Conservation (phyloP, 148 eudicot genomes). For the Rhododendron vialii region DNA sequence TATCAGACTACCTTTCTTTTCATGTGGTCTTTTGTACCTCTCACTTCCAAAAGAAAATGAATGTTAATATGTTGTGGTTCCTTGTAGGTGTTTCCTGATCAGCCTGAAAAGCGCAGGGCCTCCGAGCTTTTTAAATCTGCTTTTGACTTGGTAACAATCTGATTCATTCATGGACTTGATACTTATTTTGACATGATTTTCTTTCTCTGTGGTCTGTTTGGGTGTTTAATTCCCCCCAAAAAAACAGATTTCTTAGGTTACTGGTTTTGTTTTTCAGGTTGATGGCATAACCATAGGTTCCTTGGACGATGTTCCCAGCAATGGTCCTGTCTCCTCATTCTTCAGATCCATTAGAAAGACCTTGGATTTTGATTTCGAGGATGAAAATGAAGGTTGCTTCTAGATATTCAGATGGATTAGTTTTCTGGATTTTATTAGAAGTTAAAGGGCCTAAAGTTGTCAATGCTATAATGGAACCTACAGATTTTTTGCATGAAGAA, state of each 20-base stretch:
- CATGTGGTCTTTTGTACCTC: not conserved
- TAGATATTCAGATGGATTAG: not conserved
- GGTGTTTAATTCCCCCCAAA: not conserved
- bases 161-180: not conserved
- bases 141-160: constrained; percentile 61
- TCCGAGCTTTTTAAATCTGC: constrained; percentile 75
- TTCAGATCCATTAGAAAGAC: constrained; percentile 82
- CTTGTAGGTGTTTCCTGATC: constrained; percentile 84
- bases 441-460: not conserved
- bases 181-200: not conserved
- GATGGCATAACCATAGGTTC: constrained; percentile 76
- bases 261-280: constrained; percentile 36
- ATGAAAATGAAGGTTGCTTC: constrained; percentile 85
- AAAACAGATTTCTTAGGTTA: not conserved
- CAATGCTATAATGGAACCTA: not conserved
- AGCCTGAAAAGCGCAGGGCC: constrained; percentile 98
- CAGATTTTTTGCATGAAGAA: not conserved
- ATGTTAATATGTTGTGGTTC: not conserved
- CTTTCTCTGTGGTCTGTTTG: not conserved
- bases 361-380: constrained; percentile 96
- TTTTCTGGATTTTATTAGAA: constrained; percentile 8
- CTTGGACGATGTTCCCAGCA: constrained; percentile 77
- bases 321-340: constrained; percentile 55
- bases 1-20: not conserved
- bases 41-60: not conserved